A percentile compares a stretch with the other conserved stretches of the same genome.
Conservation (phyloP, 352 stramenopile species). For the Globisporangium splendens region DNA sequence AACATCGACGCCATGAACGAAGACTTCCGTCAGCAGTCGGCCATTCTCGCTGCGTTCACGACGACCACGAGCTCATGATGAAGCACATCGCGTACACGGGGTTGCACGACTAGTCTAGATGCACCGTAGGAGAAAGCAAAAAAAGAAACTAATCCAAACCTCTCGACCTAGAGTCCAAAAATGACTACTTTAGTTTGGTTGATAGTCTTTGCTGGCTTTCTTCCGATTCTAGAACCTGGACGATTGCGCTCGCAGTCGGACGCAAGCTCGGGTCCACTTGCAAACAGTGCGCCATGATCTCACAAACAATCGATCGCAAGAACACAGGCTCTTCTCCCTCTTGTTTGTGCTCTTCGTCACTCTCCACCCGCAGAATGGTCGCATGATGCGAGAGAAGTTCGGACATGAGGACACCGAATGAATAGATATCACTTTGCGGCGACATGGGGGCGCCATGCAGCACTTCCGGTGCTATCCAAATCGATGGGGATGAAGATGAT, state of each 20-base stretch:
- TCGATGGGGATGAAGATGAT: too few species aligned
- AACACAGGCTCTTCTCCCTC: not conserved
- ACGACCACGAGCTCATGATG: conserved; percentile 15
- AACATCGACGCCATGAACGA: conserved; percentile 33
- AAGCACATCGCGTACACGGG: conserved; percentile 13
- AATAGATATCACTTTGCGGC: conserved; percentile 5
- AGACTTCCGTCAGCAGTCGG: conserved; percentile 24
- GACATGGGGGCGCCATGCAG: not conserved
- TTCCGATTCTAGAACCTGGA: not conserved
- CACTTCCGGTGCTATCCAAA: not conserved
- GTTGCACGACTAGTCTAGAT: too few species aligned
- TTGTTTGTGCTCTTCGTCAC: conserved; percentile 7
- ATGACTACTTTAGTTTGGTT: conserved; percentile 40
- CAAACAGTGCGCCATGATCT: conserved; percentile 1
- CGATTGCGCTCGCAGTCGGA: not conserved
- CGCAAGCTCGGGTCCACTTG: not conserved
- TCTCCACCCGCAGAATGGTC: not conserved
- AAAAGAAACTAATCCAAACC: too few species aligned
- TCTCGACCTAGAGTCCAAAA: conserved; percentile 28
- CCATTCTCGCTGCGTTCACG: conserved; percentile 23
- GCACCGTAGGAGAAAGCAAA: too few species aligned
- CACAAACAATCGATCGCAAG: not conserved
- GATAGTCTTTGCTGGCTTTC: not conserved
- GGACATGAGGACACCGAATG: conserved; percentile 6
- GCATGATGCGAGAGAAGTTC: not conserved